A percentile compares a stretch with the other conserved stretches of the same genome.
Conservation (phyloP, 148 eudicot species). For the Euryodendron excelsum region DNA sequence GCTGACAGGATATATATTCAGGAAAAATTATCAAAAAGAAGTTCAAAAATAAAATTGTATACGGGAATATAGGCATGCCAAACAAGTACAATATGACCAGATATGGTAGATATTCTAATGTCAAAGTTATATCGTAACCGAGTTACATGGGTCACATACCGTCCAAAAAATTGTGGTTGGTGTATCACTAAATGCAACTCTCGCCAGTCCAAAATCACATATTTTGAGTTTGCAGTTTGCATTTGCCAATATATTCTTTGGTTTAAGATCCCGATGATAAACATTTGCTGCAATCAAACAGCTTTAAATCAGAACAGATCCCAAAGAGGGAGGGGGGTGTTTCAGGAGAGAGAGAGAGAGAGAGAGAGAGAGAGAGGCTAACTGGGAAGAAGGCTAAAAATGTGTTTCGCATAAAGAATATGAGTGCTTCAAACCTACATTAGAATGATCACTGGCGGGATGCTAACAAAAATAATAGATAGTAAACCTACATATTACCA, state of each 20-base stretch:
- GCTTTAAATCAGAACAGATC: constrained; percentile 2
- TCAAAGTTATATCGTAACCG: background rate
- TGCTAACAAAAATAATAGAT: background rate
- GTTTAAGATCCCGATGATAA: constrained; percentile 92
- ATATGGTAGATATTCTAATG: background rate
- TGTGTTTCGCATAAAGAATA: background rate
- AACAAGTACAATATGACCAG: background rate
- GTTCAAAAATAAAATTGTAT: background rate
- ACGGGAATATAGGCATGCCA: background rate
- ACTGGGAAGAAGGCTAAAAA: background rate
- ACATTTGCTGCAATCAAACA: constrained; percentile 73
- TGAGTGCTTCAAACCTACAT: background rate
- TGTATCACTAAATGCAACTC: constrained; percentile 86
- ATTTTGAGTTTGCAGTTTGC: constrained; percentile 93
- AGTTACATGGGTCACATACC: constrained; percentile 46
- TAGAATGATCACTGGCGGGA: too few species aligned
- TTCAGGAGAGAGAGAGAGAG: background rate
- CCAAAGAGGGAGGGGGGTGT: background rate
- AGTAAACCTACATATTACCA: background rate
- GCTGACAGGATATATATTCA: background rate
- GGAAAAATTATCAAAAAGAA: background rate
- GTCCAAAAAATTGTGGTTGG: constrained; percentile 85
- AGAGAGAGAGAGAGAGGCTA: background rate
- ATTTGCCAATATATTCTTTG: constrained; percentile 89
- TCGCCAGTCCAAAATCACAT: constrained; percentile 91